Base-by-base conservation (phyloP, 371 early-diverging fungal genomes). In the Apophysomyces elegans region DNA sequence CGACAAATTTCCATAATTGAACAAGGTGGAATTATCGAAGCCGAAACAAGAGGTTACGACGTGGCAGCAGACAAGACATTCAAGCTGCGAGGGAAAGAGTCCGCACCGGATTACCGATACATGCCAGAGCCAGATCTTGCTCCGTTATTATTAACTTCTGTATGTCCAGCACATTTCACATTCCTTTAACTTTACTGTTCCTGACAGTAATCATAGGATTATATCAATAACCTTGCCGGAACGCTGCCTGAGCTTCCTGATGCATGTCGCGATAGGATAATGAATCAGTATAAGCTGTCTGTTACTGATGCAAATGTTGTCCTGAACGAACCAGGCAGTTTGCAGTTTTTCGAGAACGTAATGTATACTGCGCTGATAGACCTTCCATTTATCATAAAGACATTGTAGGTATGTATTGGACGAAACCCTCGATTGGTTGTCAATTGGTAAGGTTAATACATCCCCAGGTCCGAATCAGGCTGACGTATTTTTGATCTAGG, bases 91-190 rank as follows among this genome's bases (percentile, higher is more conserved):
- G 81, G 86, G 50, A 97, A 97, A 71, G 96, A 97, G 67, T 82
- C 87, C 7, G 87, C 91, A 0, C 88, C 86, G 0, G 97, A 97
- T 73, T 96, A 97, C 72, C 83, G 95, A 58, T 96, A 91, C 71
- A 94, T 96, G 90, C 92, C 94, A n/a, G 97, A 97, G 60, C 90
- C 96, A 1, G 95, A 97, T 64, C 69, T 96, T 13, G 95, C 97
- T 5, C 73, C 79, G 13, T 70, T 91, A 4, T 56, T 80, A 7
- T 56, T 91, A 37, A 67, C 80, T 14, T 54, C 76, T 21, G 80
- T 89, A 37, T 59, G 58, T 14, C 50, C 76, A 18, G 80, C 88
- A 37, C 56, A 54, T 18, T 18, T 18, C 56, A 60, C 4, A 21
- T 37, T 35, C 44, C 44, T 41, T 39, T 8, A 9, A 9, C 32